phyloP scores from a whole-genome alignment of 2,329 filamentous ascomycete genomes.

The Cladosporium sp. region DNA sequence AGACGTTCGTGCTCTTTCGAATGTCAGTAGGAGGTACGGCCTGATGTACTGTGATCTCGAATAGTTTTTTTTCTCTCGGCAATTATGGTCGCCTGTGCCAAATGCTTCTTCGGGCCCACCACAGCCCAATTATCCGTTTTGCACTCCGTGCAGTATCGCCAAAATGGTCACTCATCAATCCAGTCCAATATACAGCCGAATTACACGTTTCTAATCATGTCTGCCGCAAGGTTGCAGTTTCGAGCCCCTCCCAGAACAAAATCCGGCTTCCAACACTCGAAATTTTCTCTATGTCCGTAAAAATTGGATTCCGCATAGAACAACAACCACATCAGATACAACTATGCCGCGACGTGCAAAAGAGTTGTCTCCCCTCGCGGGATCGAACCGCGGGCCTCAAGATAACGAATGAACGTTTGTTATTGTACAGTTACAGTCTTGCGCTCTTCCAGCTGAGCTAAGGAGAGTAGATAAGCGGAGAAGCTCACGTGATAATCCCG shows the following conservation, averaged over 20 bases:
- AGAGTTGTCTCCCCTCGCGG: conserved; percentile 16
- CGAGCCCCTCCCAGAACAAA: not conserved
- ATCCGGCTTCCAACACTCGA: not conserved
- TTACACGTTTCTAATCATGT: not conserved
- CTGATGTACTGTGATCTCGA: too few species aligned
- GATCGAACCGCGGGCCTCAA: conserved; percentile 18
- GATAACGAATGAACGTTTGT: not conserved
- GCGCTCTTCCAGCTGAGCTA: conserved; percentile 19
- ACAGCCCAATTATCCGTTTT: not conserved
- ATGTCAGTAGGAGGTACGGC: not conserved
- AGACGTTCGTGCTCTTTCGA: not conserved
- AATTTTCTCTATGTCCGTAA: conserved; percentile 2
- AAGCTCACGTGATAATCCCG: not conserved
- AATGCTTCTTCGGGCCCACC: too few species aligned
- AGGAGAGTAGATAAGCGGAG: conserved; percentile 5
- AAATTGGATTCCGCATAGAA: not conserved
- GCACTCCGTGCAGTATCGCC: not conserved
- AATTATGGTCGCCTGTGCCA: too few species aligned
- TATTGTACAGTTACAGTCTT: conserved; percentile 14
- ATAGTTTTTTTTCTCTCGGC: too few species aligned
- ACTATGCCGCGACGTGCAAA: not conserved
- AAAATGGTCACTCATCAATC: too few species aligned
- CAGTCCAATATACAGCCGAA: not conserved
- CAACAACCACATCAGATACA: not conserved
- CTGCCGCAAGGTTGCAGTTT: not conserved